Base-by-base conservation (phyloP, 169 alveolate genomes). In the Perkinsus marinus region DNA sequence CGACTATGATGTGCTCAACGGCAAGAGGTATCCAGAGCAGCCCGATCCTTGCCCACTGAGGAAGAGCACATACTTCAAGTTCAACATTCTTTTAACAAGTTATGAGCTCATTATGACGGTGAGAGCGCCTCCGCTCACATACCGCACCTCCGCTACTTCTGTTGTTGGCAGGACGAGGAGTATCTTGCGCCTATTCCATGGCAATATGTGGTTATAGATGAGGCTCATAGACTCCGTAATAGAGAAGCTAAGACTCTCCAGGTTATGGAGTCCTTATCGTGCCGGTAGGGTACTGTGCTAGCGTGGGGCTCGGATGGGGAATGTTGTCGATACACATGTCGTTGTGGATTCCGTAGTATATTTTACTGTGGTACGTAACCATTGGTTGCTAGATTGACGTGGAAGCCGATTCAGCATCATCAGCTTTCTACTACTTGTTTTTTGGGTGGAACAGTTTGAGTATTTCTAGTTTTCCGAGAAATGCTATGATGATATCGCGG, bases 141-240 rank as follows among this genome's bases (percentile, higher is more conserved):
- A n/a, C n/a, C n/a, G n/a, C n/a, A n/a, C n/a, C n/a, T n/a, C n/a
- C n/a, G n/a, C n/a, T n/a, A n/a, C n/a, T n/a, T n/a, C n/a, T 19
- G 37, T 7, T 57, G 34, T 57, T 30, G 26, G 0, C 68, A 30
- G 37, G 91, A 89, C 91, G 34, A 39, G 16, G 91, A 30, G 38
- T 26, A 37, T 30, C 91, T 89, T 0, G 91, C 57, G 16, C 68
- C 91, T 41, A 89, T 89, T 39, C 91, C 91, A 0, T 89, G 91
- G 91, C 98, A 97, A 39, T 95, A 96, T 92, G 96, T 97, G 95
- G 98, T 97, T 39, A 97, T 97, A 10, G 99, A 98, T 91, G 99
- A 98, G 92, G 99, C 99, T 41, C 98, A 98, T 57, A 98, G 97
- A 91, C 95, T 98, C 39, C 97, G 97, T 92, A 98, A 98, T 43